These are phyloP conservation scores for Pichia sp. DNA, from an alignment of 1,139 yeast genomes.

Conservation along the genomic window DNA sequence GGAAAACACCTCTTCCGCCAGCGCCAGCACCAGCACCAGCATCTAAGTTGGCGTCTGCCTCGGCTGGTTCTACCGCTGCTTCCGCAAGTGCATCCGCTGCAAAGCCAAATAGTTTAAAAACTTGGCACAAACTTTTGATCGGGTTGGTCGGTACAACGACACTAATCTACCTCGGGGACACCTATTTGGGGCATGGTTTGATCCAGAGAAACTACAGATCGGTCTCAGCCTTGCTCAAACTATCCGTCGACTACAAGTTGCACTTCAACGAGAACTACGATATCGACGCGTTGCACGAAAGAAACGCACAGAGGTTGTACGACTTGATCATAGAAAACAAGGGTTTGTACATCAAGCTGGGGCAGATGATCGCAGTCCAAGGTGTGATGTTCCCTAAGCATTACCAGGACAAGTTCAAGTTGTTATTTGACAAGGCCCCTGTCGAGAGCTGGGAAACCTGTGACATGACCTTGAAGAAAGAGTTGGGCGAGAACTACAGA, in stretches of 20 bases:
- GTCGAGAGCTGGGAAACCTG: conserved; percentile 56
- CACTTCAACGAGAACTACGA: conserved; percentile 41
- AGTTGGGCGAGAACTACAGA: conserved; percentile 46
- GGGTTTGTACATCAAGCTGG: conserved; percentile 71
- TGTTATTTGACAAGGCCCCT: conserved; percentile 69
- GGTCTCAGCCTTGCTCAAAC: conserved; percentile 42
- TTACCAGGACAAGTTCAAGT: conserved; percentile 50
- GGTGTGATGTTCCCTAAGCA: conserved; percentile 62
- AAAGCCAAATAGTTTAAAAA: background rate
- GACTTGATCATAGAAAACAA: conserved; percentile 52
- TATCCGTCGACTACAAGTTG: conserved; percentile 58
- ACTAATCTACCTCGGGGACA: conserved; percentile 38
- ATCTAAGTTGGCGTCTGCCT: background rate
- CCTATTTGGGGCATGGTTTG: conserved; percentile 43
- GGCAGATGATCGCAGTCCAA: conserved; percentile 73
- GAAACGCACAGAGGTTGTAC: conserved; percentile 53
- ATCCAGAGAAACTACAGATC: conserved; percentile 51
- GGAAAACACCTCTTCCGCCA: background rate
- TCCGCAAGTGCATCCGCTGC: background rate
- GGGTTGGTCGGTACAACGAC: conserved; percentile 18
- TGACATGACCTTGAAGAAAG: conserved; percentile 41
- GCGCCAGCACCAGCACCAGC: background rate
- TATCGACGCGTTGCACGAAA: conserved; percentile 53
- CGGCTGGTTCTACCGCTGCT: background rate
- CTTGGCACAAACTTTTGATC: conserved; percentile 13